A percentile compares a stretch with the other conserved stretches of the same genome.
Evolutionary conservation across 2,329 filamentous ascomycete genomes (phyloP).

Genomic region (Leptoxyphium fumago): DNA sequence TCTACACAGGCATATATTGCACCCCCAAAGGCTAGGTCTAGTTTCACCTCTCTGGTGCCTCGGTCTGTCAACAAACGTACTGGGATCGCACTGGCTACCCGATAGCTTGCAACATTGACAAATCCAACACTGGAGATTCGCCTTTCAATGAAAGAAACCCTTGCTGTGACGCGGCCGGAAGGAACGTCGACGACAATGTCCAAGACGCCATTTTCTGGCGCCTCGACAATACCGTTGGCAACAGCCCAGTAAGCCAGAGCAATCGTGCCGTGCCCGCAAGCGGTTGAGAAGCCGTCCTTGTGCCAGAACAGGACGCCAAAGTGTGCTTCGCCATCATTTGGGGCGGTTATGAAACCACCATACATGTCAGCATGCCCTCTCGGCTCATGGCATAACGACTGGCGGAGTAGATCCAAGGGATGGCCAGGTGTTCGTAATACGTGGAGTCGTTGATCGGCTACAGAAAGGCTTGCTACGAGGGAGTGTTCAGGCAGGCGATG

Average conservation of each 20-base stretch:
- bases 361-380: constrained; percentile 39
- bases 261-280: constrained; percentile 39
- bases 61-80: not conserved
- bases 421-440: constrained; percentile 11
- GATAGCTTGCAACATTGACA: constrained; percentile 5
- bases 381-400: constrained; percentile 31
- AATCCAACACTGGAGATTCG: constrained; percentile 3
- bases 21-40: constrained; percentile 5
- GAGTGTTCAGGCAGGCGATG: constrained; percentile 20
- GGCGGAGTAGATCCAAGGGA: constrained; percentile 19
- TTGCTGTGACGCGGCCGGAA: constrained; percentile 4
- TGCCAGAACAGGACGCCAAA: constrained; percentile 35
- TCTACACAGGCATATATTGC: constrained; percentile 4
- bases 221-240: constrained; percentile 2
- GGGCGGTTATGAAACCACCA: constrained; percentile 29
- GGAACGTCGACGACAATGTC: constrained; percentile 5
- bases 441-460: constrained; percentile 25
- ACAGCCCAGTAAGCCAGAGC: constrained; percentile 32
- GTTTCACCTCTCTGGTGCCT: not conserved
- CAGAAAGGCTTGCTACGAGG: constrained; percentile 26
- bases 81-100: not conserved
- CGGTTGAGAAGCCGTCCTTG: constrained; percentile 35
- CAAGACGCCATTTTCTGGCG: not conserved
- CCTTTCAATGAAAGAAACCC: not conserved
- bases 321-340: constrained; percentile 30